phyloP scores from a whole-genome alignment of 805 yeast species.

The Hemisphaericaspora nanyangensis region DNA sequence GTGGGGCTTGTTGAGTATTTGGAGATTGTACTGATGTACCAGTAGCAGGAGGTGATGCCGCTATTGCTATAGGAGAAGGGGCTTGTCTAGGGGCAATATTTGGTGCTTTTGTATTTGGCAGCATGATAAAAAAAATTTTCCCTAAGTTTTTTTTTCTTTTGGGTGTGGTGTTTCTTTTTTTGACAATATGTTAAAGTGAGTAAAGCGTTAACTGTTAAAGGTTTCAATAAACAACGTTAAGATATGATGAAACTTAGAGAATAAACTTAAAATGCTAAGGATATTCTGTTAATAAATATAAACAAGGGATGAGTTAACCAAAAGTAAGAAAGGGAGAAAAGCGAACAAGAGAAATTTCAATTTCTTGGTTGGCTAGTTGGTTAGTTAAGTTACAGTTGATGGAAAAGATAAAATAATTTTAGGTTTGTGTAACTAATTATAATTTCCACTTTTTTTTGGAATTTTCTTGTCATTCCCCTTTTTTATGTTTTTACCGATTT shows the following conservation, averaged over 20 bases:
- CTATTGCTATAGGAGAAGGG: conserved; percentile 15
- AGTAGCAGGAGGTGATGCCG: conserved; percentile 10
- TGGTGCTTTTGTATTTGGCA: conserved; percentile 14
- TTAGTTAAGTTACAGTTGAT: conserved; percentile 6
- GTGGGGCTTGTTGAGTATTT: conserved; percentile 4
- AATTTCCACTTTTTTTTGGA: not conserved
- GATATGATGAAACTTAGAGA: too few species aligned
- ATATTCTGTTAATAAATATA: too few species aligned
- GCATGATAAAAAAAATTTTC: not conserved
- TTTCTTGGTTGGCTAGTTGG: not conserved
- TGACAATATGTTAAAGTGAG: not conserved
- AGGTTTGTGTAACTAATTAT: conserved; percentile 3
- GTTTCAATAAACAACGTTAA: too few species aligned
- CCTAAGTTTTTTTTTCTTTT: not conserved
- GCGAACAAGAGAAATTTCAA: not conserved
- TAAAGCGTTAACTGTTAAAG: too few species aligned
- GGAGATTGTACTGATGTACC: conserved; percentile 4
- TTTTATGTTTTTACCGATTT: not conserved
- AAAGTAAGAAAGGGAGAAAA: too few species aligned
- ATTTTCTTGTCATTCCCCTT: too few species aligned
- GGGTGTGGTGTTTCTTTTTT: not conserved
- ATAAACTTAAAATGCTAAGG: too few species aligned
- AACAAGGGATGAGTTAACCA: too few species aligned
- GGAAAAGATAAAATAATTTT: conserved; percentile 13
- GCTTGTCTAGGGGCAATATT: conserved; percentile 18